Evolutionary conservation across 2,329 filamentous ascomycete genomes (phyloP), one percentile per base, ranked within the genome.

Genomic region (Fusarium foetens): DNA sequence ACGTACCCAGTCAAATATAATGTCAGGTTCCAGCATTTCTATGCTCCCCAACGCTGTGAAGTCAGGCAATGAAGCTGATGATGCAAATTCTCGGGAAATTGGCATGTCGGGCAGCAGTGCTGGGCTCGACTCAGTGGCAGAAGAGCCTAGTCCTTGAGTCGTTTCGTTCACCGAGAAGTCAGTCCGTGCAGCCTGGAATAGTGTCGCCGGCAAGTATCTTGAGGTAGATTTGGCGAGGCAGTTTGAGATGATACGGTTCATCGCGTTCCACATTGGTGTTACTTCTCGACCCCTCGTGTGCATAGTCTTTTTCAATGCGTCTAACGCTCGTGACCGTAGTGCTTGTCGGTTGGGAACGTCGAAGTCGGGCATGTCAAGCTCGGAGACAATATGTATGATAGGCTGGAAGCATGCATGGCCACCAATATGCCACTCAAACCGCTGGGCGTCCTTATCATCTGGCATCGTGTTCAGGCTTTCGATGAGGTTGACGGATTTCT

Each of bases 351-450:
- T 54, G 13, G 36, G 27, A 9, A 13, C 17, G 7, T 59, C 36
- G 19, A 35, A 8, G 10, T 11, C 19, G 8, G 27, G 27, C 29
- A 39, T 54, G 9, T 54, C n/a, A n/a, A 59, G 57, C 48, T 59
- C 57, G 3, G 57, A 54, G 46, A 59, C 17, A 17, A 59, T 54
- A 16, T 59, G 57, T 36, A 59, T 59, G 5, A 59, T 59, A 25
- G 57, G 49, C 17, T 59, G 57, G 31, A 59, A 59, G 27, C 35
- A 59, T 21, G 57, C 57, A 25, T 59, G 57, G 1, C 57, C 35
- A 3, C 57, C 36, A 11, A 59, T 59, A 21, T 54, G 57, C 57
- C 57, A 59, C 8, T 16, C 45, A 12, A 54, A 59, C n/a, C 17
- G 39, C n/a, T 39, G 36, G 10, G 57, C 29, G 8, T 35, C 29